Evolutionary conservation across 139 green algal genomes (phyloP).

Genomic region (Prasinococcaceae sp.): DNA sequence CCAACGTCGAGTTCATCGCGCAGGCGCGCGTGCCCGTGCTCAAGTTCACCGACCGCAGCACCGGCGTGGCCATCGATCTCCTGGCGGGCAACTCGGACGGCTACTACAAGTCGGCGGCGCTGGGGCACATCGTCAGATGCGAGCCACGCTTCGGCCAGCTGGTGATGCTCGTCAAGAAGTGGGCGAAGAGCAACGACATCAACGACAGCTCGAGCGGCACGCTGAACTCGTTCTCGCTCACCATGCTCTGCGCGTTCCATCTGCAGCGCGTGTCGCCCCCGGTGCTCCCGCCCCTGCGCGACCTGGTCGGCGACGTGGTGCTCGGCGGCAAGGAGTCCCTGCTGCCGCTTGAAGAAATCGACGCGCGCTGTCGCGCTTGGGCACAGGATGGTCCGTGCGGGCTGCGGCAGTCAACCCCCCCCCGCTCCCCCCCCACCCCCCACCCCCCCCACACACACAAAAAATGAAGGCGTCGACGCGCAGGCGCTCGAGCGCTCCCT

Average conservation of each 20-base stretch:
- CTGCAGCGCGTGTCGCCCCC: no score
- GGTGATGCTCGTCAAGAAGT: constrained; percentile 19
- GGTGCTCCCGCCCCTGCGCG: no score
- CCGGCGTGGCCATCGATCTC: constrained; percentile 9
- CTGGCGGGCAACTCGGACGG: constrained; percentile 8
- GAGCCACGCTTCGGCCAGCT: not conserved
- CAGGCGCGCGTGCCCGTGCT: constrained; percentile 9
- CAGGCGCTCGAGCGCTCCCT: no score
- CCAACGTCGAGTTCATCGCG: constrained; percentile 6
- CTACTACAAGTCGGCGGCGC: constrained; percentile 9
- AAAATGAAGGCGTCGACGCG: no score
- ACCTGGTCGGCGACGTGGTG: no score
- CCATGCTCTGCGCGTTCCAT: constrained; percentile 14
- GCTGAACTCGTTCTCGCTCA: constrained; percentile 24
- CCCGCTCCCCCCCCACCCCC: no score
- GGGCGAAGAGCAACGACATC: constrained; percentile 18
- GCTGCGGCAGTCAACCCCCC: no score
- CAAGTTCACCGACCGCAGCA: constrained; percentile 12
- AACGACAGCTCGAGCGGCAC: constrained; percentile 18
- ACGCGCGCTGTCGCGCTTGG: no score
- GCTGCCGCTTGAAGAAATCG: no score
- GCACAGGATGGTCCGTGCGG: no score
- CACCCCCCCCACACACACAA: no score
- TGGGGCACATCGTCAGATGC: not conserved
- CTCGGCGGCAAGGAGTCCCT: no score